Conservation (phyloP, 2,329 filamentous ascomycete species). For the Coniochaeta hoffmannii region DNA sequence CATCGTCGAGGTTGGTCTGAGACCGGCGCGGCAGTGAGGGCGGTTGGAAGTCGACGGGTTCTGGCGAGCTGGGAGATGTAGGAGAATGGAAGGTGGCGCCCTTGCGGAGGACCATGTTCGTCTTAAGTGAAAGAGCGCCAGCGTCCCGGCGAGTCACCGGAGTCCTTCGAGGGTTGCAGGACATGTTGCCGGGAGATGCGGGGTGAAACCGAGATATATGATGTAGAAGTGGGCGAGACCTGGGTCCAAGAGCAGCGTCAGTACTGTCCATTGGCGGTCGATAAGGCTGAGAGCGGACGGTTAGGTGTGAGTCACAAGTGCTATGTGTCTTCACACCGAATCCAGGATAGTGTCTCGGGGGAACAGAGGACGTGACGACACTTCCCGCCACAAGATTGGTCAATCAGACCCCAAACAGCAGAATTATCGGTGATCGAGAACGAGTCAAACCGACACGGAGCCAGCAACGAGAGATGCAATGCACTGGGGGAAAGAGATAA, state of each 20-base stretch:
- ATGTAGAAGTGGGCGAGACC: slow-evolving; percentile 9
- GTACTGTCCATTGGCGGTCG: slow-evolving; percentile 7
- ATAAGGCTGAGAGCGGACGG: slow-evolving; percentile 4
- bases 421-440: not conserved
- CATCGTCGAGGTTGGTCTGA: slow-evolving; percentile 64
- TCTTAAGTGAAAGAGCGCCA: slow-evolving; percentile 40
- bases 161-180: slow-evolving; percentile 30
- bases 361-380: not conserved
- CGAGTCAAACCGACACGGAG: not conserved
- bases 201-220: slow-evolving; percentile 14
- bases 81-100: slow-evolving; percentile 60
- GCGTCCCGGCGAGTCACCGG: slow-evolving; percentile 36
- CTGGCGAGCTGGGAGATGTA: slow-evolving; percentile 29
- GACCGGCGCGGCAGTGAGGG: slow-evolving; percentile 56
- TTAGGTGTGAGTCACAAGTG: slow-evolving; percentile 1
- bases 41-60: slow-evolving; percentile 31
- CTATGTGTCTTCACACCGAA: not conserved
- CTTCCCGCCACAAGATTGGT: not conserved
- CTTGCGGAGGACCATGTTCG: slow-evolving; percentile 57
- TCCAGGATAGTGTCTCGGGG: not conserved
- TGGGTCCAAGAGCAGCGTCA: slow-evolving; percentile 14
- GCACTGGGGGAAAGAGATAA: not conserved
- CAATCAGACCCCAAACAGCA: not conserved
- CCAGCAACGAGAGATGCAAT: not conserved
- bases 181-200: slow-evolving; percentile 21